A percentile compares a stretch with the other conserved stretches of the same genome.
Conservation (phyloP, 805 yeast genomes). For the Ogataea siamensis region DNA sequence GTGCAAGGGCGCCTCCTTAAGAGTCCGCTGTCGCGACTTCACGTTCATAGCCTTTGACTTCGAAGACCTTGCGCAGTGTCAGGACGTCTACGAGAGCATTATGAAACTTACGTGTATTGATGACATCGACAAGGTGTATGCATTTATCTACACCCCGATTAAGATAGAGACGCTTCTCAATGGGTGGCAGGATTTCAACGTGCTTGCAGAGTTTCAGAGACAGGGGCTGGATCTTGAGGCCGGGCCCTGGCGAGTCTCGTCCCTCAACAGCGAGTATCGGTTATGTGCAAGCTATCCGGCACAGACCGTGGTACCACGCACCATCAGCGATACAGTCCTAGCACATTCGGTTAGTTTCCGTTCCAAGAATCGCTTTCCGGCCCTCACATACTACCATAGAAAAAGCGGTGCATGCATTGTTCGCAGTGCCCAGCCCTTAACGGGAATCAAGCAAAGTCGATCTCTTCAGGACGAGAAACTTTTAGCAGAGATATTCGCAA, state of each 20-base stretch:
- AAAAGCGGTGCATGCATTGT: slow-evolving; percentile 75
- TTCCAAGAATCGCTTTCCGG: slow-evolving; percentile 83
- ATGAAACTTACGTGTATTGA: slow-evolving; percentile 60
- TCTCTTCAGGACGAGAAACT: slow-evolving; percentile 90
- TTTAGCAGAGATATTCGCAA: slow-evolving; percentile 66
- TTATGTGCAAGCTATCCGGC: slow-evolving; percentile 78
- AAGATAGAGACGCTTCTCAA: slow-evolving; percentile 58
- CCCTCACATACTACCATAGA: slow-evolving; percentile 70
- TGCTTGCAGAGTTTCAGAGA: slow-evolving; percentile 63
- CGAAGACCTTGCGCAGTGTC: slow-evolving; percentile 51
- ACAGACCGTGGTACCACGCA: slow-evolving; percentile 63
- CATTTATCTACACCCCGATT: slow-evolving; percentile 78
- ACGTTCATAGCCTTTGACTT: slow-evolving; percentile 79
- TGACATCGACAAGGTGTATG: slow-evolving; percentile 62
- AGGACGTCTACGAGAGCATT: slow-evolving; percentile 71
- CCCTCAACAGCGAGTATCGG: slow-evolving; percentile 59
- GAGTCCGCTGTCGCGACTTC: slow-evolving; percentile 81
- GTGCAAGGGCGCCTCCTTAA: slow-evolving; percentile 48
- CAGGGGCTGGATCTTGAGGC: slow-evolving; percentile 48
- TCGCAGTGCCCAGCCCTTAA: slow-evolving; percentile 89
- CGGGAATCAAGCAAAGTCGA: slow-evolving; percentile 83
- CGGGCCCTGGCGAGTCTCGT: slow-evolving; percentile 65
- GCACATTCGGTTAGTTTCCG: slow-evolving; percentile 82
- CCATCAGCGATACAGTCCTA: slow-evolving; percentile 77
- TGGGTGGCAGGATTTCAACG: slow-evolving; percentile 74